A percentile compares a stretch with the other conserved stretches of the same genome.
phyloP scores from a whole-genome alignment of 768 basidiomycete species.

The Tephrocybe rancida region DNA sequence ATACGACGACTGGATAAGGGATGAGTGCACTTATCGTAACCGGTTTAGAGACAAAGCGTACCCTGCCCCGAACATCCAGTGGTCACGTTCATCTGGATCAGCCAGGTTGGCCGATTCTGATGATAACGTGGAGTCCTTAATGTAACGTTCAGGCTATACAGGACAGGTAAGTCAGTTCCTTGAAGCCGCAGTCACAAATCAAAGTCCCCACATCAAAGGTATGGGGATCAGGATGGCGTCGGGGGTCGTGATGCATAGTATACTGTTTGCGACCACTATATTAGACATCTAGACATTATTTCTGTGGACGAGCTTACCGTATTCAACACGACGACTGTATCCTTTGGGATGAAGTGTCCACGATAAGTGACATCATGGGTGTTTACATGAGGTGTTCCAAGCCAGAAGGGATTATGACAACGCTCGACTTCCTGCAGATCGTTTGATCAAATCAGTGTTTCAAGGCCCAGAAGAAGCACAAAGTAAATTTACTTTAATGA shows the following conservation, averaged over 20 bases:
- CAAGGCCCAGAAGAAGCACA: constrained; percentile 10
- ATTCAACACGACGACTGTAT: constrained; percentile 41
- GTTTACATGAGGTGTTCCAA: constrained; percentile 41
- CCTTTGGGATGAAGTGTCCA: constrained; percentile 42
- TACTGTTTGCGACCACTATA: constrained; percentile 26
- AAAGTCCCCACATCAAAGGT: constrained; percentile 27
- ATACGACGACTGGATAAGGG: constrained; percentile 31
- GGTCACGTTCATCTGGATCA: constrained; percentile 46
- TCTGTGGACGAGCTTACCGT: constrained; percentile 23
- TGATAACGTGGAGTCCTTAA: constrained; percentile 36
- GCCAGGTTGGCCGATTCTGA: constrained; percentile 45
- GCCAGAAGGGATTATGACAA: constrained; percentile 39
- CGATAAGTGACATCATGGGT: constrained; percentile 42
- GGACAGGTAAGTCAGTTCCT: not conserved
- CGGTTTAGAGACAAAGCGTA: constrained; percentile 22
- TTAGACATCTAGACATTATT: constrained; percentile 15
- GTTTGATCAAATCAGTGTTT: constrained; percentile 15
- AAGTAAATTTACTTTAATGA: constrained; percentile 28
- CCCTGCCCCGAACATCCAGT: constrained; percentile 56
- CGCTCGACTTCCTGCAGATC: constrained; percentile 35
- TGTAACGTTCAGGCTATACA: constrained; percentile 44
- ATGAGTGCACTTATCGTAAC: not conserved
- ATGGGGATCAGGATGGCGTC: constrained; percentile 41
- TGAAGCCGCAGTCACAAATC: not conserved
- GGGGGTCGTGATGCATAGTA: constrained; percentile 37